phyloP scores from a whole-genome alignment of 305 asterid species.

The Lippia alba region DNA sequence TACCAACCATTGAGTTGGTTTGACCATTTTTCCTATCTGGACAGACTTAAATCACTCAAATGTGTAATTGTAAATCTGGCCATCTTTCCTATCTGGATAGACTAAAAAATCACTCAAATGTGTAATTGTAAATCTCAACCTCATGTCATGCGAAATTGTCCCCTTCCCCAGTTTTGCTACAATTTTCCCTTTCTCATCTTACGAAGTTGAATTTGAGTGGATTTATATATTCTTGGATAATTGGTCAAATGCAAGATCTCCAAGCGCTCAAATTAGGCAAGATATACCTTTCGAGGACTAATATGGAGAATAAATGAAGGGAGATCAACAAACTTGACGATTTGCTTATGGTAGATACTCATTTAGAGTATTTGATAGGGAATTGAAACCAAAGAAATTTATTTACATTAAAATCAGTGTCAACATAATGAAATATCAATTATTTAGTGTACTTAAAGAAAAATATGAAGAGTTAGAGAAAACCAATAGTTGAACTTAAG shows the following conservation, averaged over 20 bases:
- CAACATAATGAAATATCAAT: too few species aligned
- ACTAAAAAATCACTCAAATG: conserved; percentile 26
- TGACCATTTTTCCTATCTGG: too few species aligned
- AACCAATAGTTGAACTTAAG: too few species aligned
- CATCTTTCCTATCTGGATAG: conserved; percentile 8
- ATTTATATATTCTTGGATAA: not conserved
- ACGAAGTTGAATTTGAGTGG: not conserved
- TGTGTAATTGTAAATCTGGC: too few species aligned
- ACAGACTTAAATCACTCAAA: too few species aligned
- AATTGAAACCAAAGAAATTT: too few species aligned
- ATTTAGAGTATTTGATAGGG: not conserved
- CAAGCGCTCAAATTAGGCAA: not conserved
- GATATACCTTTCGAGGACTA: conserved; percentile 13
- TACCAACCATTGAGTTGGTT: not conserved
- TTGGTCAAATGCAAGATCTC: not conserved
- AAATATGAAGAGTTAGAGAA: too few species aligned
- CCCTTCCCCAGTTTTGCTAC: not conserved
- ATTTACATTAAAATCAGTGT: too few species aligned
- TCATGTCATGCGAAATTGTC: not conserved
- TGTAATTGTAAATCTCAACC: conserved; percentile 1
- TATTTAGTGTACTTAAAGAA: too few species aligned
- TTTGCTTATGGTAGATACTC: conserved; percentile 14
- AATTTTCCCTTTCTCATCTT: not conserved
- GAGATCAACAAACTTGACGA: not conserved
- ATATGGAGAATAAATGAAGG: not conserved